Percentiles rank a stretch among this genome's conserved stretches.
Evolutionary conservation across 345 rosid species (phyloP).

Genomic region (Pseudoturritis turrita): DNA sequence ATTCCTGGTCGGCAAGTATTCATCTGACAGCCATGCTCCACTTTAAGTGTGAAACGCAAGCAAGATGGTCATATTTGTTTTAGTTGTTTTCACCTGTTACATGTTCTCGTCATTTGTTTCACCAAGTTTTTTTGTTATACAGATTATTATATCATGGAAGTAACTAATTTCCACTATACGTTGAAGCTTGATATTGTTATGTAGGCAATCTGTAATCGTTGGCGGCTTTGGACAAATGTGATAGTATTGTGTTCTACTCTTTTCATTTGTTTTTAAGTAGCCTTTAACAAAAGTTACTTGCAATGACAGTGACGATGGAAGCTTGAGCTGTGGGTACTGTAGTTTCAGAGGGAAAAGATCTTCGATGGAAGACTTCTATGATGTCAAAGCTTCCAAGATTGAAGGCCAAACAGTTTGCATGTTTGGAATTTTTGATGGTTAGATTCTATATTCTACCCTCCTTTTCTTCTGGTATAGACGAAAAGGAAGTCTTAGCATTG

Average conservation of each 20-base stretch:
- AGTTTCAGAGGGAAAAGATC: constrained; percentile 96
- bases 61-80: not conserved
- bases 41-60: not conserved
- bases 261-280: not conserved
- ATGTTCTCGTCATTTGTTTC: not conserved
- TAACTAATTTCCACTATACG: not conserved
- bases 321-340: constrained; percentile 90
- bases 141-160: not conserved
- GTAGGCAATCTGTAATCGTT: not conserved
- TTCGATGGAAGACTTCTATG: constrained; percentile 94
- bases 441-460: constrained; percentile 25
- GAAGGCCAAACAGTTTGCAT: constrained; percentile 74
- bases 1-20: not conserved
- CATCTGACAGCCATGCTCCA: not conserved
- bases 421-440: constrained; percentile 99
- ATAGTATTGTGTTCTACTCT: not conserved
- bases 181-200: not conserved
- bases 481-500: not conserved
- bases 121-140: not conserved
- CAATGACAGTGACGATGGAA: constrained; percentile 77
- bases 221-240: not conserved
- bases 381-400: constrained; percentile 63
- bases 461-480: not conserved
- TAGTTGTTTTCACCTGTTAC: not conserved
- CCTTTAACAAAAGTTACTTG: not conserved